Percentiles rank a stretch among this genome's conserved stretches.
These are phyloP conservation scores for Colletotrichum plurivorum DNA, from an alignment of 2,329 filamentous ascomycete species.

Conservation along the genomic window DNA sequence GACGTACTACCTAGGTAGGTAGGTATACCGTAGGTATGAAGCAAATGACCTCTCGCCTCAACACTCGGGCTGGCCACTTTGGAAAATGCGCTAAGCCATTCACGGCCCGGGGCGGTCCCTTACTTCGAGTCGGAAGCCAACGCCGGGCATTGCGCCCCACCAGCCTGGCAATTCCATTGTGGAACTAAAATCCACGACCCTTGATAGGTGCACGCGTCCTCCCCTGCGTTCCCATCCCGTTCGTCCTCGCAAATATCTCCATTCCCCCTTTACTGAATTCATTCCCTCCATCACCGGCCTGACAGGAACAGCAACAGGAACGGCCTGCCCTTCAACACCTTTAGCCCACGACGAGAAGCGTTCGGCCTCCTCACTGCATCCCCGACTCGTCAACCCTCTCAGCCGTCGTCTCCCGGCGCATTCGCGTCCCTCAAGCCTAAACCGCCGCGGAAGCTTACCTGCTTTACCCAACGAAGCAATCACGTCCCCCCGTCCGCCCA, in stretches of 20 bases:
- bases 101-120: too few relatives aligned
- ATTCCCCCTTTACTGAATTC: conserved; percentile 29
- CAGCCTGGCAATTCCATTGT: conserved; percentile 1
- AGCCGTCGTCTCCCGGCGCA: conserved; percentile 14
- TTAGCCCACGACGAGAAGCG: not conserved
- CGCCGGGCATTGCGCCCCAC: too few relatives aligned
- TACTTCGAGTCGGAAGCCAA: too few relatives aligned
- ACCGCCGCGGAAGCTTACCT: conserved; percentile 11
- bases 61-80: too few relatives aligned
- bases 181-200: conserved; percentile 24
- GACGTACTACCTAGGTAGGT: too few relatives aligned
- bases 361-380: too few relatives aligned
- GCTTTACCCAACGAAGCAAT: not conserved
- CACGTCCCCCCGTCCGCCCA: too few relatives aligned
- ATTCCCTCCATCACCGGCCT: not conserved
- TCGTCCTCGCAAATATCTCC: conserved; percentile 19
- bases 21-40: too few relatives aligned
- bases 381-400: too few relatives aligned
- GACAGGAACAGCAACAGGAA: conserved; percentile 7
- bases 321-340: not conserved
- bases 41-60: too few relatives aligned
- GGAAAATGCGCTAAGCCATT: too few relatives aligned
- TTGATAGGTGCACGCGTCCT: conserved; percentile 40
- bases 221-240: conserved; percentile 35
- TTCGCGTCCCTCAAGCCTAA: conserved; percentile 8